Base-by-base conservation (phyloP, 129 eudicot genomes). In the Pseudognaphalium luteoalbum region DNA sequence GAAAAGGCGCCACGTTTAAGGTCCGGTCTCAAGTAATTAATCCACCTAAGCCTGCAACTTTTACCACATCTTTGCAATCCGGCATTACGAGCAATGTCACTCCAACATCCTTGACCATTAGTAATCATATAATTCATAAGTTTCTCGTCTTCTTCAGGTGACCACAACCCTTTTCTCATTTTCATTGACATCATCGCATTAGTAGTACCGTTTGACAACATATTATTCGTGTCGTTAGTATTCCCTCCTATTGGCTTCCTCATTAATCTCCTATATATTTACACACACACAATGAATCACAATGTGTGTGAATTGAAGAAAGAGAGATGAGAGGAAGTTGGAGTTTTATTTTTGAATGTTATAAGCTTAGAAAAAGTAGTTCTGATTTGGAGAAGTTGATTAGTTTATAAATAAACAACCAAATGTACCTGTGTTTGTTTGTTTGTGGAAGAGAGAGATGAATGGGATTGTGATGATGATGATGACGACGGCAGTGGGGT, bases 1-100 rank as follows among this genome's bases (percentile, higher is more conserved):
- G 96, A 93, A 75, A 93, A 93, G 0, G 98, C 96, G 1, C 98
- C 98, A 11, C 98, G 87, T 75, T 92, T 92, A 44, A 92, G 94
- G 72, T 92, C 98, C 9, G 98, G 98, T 78, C 98, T 66, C 78
- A 92, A 75, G 75, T 92, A 92, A 42, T 92, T 92, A 37, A 92
- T 92, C 97, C 97, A 92, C 32, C 97, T 70, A 14, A 92, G 92
- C 4, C 97, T 78, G 39, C 97, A 92, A 69, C 97, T 92, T 82
- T 91, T 91, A 0, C 97, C 97, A 33, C 97, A 91, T 62, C 97
- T 72, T 47, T 88, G 97, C 62, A 91, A 72, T 29, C 97, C 97
- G 16, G 97, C 89, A 87, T 91, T 89, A 35, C 97, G 84, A 0
- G 97, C 97, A 0, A 91, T 92, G 51, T 91, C 97, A 66, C 90